Evolutionary conservation across 2,329 filamentous ascomycete genomes (phyloP).

Genomic region (Gnomoniopsis smithogilvyi): DNA sequence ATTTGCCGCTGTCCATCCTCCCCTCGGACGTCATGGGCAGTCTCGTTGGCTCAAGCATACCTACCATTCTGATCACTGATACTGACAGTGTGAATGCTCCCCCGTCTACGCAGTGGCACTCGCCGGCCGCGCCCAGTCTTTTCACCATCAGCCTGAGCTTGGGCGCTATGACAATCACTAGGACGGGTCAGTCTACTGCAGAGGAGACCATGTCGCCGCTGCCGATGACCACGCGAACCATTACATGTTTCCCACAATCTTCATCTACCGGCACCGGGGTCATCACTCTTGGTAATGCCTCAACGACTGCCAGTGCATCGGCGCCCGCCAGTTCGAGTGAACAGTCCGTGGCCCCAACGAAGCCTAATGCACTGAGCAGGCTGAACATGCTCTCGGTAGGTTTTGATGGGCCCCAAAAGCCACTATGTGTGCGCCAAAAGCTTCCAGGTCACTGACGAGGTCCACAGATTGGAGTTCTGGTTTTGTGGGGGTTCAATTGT

Average conservation of each 20-base stretch:
- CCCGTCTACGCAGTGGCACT: not conserved
- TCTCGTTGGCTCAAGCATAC: slow-evolving; percentile 5
- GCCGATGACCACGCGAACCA: not conserved
- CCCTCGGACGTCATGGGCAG: slow-evolving; percentile 9
- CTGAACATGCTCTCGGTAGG: slow-evolving; percentile 8
- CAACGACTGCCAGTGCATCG: not conserved
- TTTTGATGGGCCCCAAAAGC: not conserved
- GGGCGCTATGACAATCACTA: not conserved
- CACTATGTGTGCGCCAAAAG: not conserved
- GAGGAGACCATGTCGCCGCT: not conserved
- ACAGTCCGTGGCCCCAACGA: not conserved
- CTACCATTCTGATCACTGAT: slow-evolving; percentile 10
- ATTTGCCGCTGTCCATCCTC: slow-evolving; percentile 9
- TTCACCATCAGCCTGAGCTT: not conserved
- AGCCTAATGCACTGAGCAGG: not conserved
- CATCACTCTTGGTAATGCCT: not conserved
- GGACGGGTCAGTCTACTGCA: not conserved
- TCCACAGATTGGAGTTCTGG: slow-evolving; percentile 4
- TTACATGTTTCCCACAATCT: not conserved
- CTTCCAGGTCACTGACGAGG: not conserved
- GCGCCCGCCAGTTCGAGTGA: not conserved
- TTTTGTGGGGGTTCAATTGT: slow-evolving; percentile 4
- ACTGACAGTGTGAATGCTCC: not conserved
- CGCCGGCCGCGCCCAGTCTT: not conserved
- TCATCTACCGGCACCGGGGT: not conserved